Conservation (phyloP, 768 basidiomycete genomes). For the Rhizopogon sp. region DNA sequence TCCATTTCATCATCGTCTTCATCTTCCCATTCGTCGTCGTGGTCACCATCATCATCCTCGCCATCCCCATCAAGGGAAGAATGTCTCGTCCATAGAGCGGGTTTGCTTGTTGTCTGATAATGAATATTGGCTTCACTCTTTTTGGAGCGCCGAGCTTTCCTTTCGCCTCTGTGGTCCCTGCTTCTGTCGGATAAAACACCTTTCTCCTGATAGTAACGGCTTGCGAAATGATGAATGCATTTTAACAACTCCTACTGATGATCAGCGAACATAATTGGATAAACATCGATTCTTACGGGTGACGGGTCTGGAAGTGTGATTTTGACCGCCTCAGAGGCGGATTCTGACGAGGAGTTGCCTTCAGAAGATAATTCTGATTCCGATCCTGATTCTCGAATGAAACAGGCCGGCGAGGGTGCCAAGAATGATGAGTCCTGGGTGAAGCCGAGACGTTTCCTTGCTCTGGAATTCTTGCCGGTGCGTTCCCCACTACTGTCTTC, state of each 20-base stretch:
- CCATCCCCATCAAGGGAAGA: background rate
- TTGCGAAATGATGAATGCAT: slow-evolving; percentile 46
- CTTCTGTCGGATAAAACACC: slow-evolving; percentile 54
- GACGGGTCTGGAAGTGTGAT: slow-evolving; percentile 36
- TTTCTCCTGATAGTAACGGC: slow-evolving; percentile 54
- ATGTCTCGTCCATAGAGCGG: slow-evolving; percentile 2
- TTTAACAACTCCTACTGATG: slow-evolving; percentile 45
- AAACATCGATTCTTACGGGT: slow-evolving; percentile 36
- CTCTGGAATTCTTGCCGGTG: slow-evolving; percentile 15
- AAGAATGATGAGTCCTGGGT: slow-evolving; percentile 51
- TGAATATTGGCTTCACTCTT: slow-evolving; percentile 16
- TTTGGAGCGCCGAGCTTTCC: slow-evolving; percentile 26
- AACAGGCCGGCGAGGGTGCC: slow-evolving; percentile 23
- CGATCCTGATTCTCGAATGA: slow-evolving; percentile 8
- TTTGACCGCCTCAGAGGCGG: slow-evolving; percentile 8
- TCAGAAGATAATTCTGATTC: background rate
- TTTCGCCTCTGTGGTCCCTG: slow-evolving; percentile 39
- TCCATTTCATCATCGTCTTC: slow-evolving; percentile 7
- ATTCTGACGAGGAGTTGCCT: background rate
- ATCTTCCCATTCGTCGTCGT: slow-evolving; percentile 11
- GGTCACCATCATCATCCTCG: slow-evolving; percentile 5
- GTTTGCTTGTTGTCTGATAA: slow-evolving; percentile 1
- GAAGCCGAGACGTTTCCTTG: slow-evolving; percentile 43
- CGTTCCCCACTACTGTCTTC: slow-evolving; percentile 7
- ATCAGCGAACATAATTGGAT: slow-evolving; percentile 6